phyloP scores from a whole-genome alignment of 169 alveolate species.

The Babesia bigemina region DNA sequence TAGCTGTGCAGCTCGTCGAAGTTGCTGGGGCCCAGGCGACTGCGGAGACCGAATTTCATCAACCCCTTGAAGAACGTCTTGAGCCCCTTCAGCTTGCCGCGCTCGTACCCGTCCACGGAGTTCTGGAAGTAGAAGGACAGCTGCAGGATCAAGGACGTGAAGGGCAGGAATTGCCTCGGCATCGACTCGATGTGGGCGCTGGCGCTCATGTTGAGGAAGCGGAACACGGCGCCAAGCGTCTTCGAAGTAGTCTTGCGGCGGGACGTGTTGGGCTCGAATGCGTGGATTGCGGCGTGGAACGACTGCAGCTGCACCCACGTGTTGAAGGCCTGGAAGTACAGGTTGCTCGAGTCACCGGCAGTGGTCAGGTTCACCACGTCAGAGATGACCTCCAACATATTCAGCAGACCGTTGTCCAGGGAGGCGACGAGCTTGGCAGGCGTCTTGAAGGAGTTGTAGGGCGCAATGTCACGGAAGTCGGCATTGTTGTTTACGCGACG shows the following conservation, averaged over 20 bases:
- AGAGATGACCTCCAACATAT: constrained; percentile 26
- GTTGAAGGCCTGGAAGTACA: constrained; percentile 51
- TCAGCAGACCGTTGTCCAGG: constrained; percentile 43
- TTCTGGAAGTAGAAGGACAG: constrained; percentile 55
- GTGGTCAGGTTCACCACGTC: constrained; percentile 40
- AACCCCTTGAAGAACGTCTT: constrained; percentile 40
- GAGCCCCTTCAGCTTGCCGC: constrained; percentile 1
- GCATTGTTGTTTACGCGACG: constrained; percentile 30
- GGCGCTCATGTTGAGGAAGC: constrained; percentile 49
- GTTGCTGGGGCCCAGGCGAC: constrained; percentile 49
- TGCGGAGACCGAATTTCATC: constrained; percentile 5
- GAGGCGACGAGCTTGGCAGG: constrained; percentile 44
- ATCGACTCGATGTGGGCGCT: constrained; percentile 32
- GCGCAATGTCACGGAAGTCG: constrained; percentile 22
- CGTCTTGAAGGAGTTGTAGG: constrained; percentile 54
- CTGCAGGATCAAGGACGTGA: constrained; percentile 59
- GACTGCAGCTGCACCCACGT: constrained; percentile 57
- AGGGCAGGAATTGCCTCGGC: constrained; percentile 54
- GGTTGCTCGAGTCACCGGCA: constrained; percentile 16
- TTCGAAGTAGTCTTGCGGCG: constrained; percentile 36
- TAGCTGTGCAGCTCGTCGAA: constrained; percentile 14
- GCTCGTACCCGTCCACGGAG: constrained; percentile 39
- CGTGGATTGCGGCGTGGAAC: constrained; percentile 53
- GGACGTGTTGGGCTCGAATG: constrained; percentile 40
- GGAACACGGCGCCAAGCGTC: constrained; percentile 66